Conservation (phyloP, 257 asterid species). For the Ocimum tenuiflorum region DNA sequence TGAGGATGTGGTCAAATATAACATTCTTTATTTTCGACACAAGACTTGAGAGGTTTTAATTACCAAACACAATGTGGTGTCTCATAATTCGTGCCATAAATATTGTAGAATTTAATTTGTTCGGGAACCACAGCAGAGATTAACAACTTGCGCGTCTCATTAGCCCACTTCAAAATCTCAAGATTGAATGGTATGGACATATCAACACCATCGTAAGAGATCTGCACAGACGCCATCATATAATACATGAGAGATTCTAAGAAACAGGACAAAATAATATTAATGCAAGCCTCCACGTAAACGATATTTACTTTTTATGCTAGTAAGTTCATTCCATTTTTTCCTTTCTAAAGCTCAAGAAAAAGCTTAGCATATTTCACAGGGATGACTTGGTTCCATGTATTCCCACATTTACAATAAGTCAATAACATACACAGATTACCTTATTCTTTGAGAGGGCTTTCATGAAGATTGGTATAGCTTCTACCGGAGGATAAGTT, state of each 20-base stretch:
- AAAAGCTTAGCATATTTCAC: neutral
- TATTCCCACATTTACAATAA: neutral
- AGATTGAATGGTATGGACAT: slow-evolving; percentile 61
- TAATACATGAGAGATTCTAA: slow-evolving; percentile 4
- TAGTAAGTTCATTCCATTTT: neutral
- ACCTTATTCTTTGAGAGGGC: slow-evolving; percentile 81
- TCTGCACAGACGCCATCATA: slow-evolving; percentile 41
- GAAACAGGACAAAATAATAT: neutral
- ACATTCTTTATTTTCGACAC: neutral
- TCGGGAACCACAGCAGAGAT: slow-evolving; percentile 62
- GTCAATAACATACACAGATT: slow-evolving; percentile 11
- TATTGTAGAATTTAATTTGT: slow-evolving; percentile 72
- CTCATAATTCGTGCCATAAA: slow-evolving; percentile 65
- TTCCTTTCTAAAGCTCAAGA: neutral
- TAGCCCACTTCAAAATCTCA: slow-evolving; percentile 81
- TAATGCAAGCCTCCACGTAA: neutral
- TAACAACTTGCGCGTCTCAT: slow-evolving; percentile 61
- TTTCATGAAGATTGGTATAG: slow-evolving; percentile 49
- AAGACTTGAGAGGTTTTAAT: neutral
- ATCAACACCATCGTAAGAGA: slow-evolving; percentile 47
- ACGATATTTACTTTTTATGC: neutral
- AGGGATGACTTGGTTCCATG: neutral
- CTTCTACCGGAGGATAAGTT: slow-evolving; percentile 56
- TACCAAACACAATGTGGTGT: slow-evolving; percentile 96
- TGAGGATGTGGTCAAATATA: neutral